Percentiles rank a stretch among this genome's conserved stretches.
These are phyloP conservation scores for Podosphaera fusca DNA, from an alignment of 2,329 filamentous ascomycete species.

Conservation along the genomic window DNA sequence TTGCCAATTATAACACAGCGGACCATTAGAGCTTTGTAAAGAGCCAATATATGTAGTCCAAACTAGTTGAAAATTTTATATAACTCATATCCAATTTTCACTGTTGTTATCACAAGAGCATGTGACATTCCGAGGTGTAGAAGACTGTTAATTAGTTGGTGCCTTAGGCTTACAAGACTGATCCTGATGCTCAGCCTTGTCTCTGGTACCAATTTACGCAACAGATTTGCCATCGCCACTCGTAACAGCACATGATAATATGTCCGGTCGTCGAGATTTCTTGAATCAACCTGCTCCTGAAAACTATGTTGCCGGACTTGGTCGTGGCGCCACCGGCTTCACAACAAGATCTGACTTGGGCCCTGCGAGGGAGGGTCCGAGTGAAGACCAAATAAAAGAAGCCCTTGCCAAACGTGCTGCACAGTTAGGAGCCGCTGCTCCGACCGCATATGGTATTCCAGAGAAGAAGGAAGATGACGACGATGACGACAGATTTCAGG, in stretches of 20 bases:
- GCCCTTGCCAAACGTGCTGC: conserved; percentile 84
- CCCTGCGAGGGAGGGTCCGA: conserved; percentile 82
- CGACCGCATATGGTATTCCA: conserved; percentile 44
- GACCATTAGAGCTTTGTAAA: too few relatives aligned
- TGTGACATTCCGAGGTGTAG: too few relatives aligned
- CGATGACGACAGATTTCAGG: conserved; percentile 66
- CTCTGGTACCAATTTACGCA: too few relatives aligned
- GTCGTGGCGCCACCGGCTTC: conserved; percentile 93
- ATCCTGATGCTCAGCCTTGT: too few relatives aligned
- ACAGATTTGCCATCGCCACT: too few relatives aligned
- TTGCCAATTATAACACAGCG: too few relatives aligned
- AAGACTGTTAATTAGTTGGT: too few relatives aligned
- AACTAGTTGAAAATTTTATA: too few relatives aligned
- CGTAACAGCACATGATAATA: conserved; percentile 1
- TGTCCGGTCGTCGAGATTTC: conserved; percentile 49
- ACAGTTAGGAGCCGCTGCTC: conserved; percentile 48
- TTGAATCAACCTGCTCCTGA: conserved; percentile 65
- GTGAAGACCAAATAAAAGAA: conserved; percentile 95
- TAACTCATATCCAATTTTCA: too few relatives aligned
- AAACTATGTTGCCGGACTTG: conserved; percentile 86
- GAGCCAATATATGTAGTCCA: too few relatives aligned
- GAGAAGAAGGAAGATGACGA: conserved; percentile 37
- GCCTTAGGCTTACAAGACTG: too few relatives aligned
- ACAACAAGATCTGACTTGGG: conserved; percentile 93
- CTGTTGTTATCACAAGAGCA: too few relatives aligned